A percentile compares a stretch with the other conserved stretches of the same genome.
Conservation (phyloP, 2,329 filamentous ascomycete genomes). For the Talaromyces pinophilus region DNA sequence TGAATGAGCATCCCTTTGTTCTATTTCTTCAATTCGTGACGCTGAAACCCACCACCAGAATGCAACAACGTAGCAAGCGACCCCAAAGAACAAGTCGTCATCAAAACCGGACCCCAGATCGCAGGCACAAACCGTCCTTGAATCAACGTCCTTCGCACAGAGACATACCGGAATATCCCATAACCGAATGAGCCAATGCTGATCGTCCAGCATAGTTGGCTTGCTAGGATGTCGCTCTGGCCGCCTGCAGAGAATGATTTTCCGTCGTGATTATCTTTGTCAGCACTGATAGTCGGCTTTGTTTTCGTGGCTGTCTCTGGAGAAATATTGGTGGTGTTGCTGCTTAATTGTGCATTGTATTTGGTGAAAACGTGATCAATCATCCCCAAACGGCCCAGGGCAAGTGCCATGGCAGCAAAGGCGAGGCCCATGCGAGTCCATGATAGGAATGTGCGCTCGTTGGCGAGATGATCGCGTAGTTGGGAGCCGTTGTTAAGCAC, state of each 20-base stretch:
- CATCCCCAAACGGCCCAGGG: slow-evolving; percentile 32
- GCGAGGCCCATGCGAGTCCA: slow-evolving; percentile 38
- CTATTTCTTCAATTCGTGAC: neutral
- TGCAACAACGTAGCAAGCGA: slow-evolving; percentile 23
- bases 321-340: neutral
- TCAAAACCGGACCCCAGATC: slow-evolving; percentile 35
- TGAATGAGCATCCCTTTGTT: no score
- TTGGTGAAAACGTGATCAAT: slow-evolving; percentile 32
- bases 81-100: slow-evolving; percentile 30
- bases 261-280: neutral
- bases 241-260: neutral
- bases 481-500: slow-evolving; percentile 35
- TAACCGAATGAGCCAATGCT: slow-evolving; percentile 35
- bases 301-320: neutral
- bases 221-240: slow-evolving; percentile 22
- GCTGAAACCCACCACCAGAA: slow-evolving; percentile 10
- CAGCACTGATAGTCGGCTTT: neutral
- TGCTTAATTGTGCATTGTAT: neutral
- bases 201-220: slow-evolving; percentile 30
- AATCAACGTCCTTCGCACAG: slow-evolving; percentile 31
- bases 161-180: slow-evolving; percentile 32
- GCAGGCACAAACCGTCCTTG: slow-evolving; percentile 33
- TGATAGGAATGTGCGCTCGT: slow-evolving; percentile 38
- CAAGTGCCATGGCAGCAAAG: slow-evolving; percentile 36
- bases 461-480: slow-evolving; percentile 37